A percentile compares a stretch with the other conserved stretches of the same genome.
Evolutionary conservation across 176 grass and related monocot species (phyloP).

Genomic region (Echinochloa phyllopogon): DNA sequence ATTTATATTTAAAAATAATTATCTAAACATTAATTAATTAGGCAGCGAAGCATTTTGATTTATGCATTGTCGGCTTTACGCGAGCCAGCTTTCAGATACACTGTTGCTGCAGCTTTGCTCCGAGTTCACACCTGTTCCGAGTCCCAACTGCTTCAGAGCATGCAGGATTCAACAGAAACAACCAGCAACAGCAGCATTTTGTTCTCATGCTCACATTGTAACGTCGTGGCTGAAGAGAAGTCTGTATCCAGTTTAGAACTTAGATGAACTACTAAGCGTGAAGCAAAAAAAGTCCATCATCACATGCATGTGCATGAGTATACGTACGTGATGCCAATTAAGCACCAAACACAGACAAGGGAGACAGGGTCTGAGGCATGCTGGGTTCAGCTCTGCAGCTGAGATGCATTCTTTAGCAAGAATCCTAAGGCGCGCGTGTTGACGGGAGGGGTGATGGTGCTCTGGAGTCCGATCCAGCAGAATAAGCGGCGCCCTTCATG

Average conservation of each 20-base stretch:
- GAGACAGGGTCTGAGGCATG: constrained; percentile 20
- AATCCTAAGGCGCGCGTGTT: constrained; percentile 21
- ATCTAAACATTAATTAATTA: too few relatives aligned
- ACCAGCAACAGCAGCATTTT: background rate
- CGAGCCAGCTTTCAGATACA: constrained; percentile 2
- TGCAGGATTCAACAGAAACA: background rate
- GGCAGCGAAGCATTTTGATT: too few relatives aligned
- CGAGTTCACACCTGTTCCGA: background rate
- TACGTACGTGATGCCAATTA: background rate
- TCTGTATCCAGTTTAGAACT: background rate
- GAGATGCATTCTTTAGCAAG: constrained; percentile 21
- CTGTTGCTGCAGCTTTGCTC: background rate
- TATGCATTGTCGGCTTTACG: too few relatives aligned
- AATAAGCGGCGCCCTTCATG: constrained; percentile 23
- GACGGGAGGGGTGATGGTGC: background rate
- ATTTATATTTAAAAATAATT: too few relatives aligned
- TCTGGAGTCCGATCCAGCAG: constrained; percentile 13
- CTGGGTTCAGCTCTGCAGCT: constrained; percentile 15
- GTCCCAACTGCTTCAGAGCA: background rate
- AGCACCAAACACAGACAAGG: background rate
- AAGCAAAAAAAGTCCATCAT: constrained; percentile 11
- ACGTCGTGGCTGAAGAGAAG: background rate
- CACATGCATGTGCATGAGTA: background rate
- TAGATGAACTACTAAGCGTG: background rate
- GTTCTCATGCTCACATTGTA: background rate